Evolutionary conservation across 2,329 filamentous ascomycete genomes (phyloP), one percentile per base, ranked within the genome.

Genomic region (Sporothrix protearum): DNA sequence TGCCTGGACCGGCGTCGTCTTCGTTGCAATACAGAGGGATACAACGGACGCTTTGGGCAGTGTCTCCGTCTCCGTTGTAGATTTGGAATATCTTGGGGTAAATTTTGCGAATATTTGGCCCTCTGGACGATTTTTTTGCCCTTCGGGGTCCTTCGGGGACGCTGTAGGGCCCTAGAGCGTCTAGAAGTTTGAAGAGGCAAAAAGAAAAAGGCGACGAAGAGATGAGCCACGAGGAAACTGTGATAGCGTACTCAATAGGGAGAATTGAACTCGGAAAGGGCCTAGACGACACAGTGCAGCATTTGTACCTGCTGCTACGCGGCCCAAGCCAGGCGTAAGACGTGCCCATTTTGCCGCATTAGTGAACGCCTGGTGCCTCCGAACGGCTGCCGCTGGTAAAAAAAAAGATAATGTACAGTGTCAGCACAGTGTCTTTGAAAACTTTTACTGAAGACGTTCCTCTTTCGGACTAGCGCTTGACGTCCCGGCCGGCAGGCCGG

Each of bases 401-500:
- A 28, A 63, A 63, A n/a, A n/a, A n/a, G n/a, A n/a, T n/a, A n/a
- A n/a, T n/a, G n/a, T 63, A 63, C 59, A 45, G 59, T 63, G 36
- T 22, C 10, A 47, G 36, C 2, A 42, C 19, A 42, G n/a, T 42
- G 57, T 39, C 7, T 42, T 8, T 10, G 36, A 63, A 1, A 22
- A 10, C 4, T 12, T 25, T 5, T 14, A 28, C 36, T 45, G 10
- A 45, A 63, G 36, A 36, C 6, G 22, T 69, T 19, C 68, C 55
- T 14, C 14, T 69, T 59, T 69, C 16, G 68, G 68, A 59, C 53
- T 69, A 49, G 68, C 25, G 39, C 51, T 16, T 8, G n/a, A 14
- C 19, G 28, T 28, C 22, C 53, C 67, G 25, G 68, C 53, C 25
- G 68, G 68, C 55, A 57, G 30, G 14, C 42, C 45, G 61, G 68